These are phyloP conservation scores for Trichoderma sp. DNA, from an alignment of 2,329 filamentous ascomycete species.

Conservation along the genomic window DNA sequence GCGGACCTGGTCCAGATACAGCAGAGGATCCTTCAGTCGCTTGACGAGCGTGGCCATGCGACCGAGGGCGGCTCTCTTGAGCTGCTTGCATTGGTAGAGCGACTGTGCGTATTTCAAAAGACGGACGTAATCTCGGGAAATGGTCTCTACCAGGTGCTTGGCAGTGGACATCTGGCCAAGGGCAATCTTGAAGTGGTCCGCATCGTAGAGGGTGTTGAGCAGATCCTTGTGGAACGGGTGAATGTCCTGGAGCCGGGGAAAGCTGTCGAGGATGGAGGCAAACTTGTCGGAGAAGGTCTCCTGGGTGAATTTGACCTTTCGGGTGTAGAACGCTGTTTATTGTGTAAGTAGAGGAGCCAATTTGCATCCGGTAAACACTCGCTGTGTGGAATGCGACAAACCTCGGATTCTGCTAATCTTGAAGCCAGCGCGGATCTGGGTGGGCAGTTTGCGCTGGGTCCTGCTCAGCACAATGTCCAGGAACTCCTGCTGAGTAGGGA, in stretches of 20 bases:
- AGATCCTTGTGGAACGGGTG: slow-evolving; percentile 84
- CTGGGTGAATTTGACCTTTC: slow-evolving; percentile 97
- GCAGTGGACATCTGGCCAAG: slow-evolving; percentile 95
- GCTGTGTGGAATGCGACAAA: slow-evolving; percentile 34
- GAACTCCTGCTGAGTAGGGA: slow-evolving; percentile 93
- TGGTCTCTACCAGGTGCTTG: slow-evolving; percentile 95
- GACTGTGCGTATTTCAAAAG: slow-evolving; percentile 91
- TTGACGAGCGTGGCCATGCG: slow-evolving; percentile 98
- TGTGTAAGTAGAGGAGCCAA: not conserved
- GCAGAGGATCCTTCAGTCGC: slow-evolving; percentile 88
- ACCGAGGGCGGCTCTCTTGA: slow-evolving; percentile 93
- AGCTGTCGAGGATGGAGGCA: slow-evolving; percentile 84
- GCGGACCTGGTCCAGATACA: slow-evolving; percentile 88
- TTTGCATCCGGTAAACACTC: not conserved
- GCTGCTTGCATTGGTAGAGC: slow-evolving; percentile 98
- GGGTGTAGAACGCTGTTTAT: slow-evolving; percentile 79
- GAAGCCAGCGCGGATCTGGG: slow-evolving; percentile 94
- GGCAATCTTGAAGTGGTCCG: slow-evolving; percentile 96
- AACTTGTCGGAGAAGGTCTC: slow-evolving; percentile 98
- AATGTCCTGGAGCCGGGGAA: slow-evolving; percentile 90
- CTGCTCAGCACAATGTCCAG: slow-evolving; percentile 95
- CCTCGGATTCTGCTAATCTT: slow-evolving; percentile 87
- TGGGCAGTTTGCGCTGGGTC: slow-evolving; percentile 90
- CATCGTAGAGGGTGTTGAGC: slow-evolving; percentile 97
- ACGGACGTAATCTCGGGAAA: slow-evolving; percentile 93